Evolutionary conservation across 345 rosid genomes (phyloP), one percentile per base, ranked within the genome.

Genomic region (Gossypium anomalum): DNA sequence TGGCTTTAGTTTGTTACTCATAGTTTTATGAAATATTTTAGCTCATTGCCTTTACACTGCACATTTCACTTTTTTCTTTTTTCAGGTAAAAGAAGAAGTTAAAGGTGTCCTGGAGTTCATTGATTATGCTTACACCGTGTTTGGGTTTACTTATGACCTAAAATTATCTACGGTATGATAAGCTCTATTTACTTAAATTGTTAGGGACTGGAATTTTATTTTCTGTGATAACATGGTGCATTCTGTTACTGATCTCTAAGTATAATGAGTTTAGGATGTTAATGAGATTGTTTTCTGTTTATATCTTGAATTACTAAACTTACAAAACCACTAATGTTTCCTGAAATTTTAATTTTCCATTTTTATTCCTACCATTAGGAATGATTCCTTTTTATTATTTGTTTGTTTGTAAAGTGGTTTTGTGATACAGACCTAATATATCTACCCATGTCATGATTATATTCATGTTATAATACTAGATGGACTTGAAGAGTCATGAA

Each of bases 141-240:
- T 60, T 60, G 64, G 64, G 23, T 60, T 96, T 83, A 90, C 97
- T 66, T 93, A 92, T 84, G 97, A 96, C 43, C 84, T 96, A 80
- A 92, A 96, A 85, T 85, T 93, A 72, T 93, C 97, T 67, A 93
- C 97, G 84, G 98, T 93, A 92, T 43, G 85, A 77, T 81, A 22
- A 49, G 53, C 64, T 25, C 63, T 76, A 45, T 60, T 62, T 2
- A 70, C 27, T 17, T 34, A 1, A 52, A 52, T 29, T 52, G 49
- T 52, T 70, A 52, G 61, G 23, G 27, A 17, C 53, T 27, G 60
- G 27, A 52, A 17, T 2, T 70, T 27, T 68, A 34, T 67, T 68
- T 15, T 67, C 20, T 68, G n/a, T 49, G 22, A 48, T 68, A 9
- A 15, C 38, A 17, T 51, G 52, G 60, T 29, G 60, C 4, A 17